These are phyloP conservation scores for Poterioochromonas sp. DNA, from an alignment of 352 stramenopile species.

Conservation along the genomic window DNA sequence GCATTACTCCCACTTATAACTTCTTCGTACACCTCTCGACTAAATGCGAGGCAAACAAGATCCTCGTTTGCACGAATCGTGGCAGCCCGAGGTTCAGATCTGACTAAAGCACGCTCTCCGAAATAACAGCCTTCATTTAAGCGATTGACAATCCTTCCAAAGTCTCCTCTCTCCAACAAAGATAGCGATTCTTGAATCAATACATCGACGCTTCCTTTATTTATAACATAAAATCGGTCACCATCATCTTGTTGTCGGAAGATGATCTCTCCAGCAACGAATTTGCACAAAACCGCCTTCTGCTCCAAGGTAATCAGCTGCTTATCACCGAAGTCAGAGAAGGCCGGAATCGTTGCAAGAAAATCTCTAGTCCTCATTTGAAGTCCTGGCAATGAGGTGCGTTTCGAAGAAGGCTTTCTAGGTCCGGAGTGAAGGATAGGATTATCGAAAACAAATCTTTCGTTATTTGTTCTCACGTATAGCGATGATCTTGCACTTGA, in stretches of 20 bases:
- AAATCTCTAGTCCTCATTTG: conserved; percentile 17
- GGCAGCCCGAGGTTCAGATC: not conserved
- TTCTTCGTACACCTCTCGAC: not conserved
- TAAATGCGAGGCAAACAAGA: conserved; percentile 74
- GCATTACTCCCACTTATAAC: conserved; percentile 19
- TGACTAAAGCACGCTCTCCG: conserved; percentile 28
- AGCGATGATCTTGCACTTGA: not conserved
- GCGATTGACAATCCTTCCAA: not conserved
- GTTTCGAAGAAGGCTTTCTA: not conserved
- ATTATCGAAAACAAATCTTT: conserved; percentile 17
- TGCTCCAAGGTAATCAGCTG: not conserved
- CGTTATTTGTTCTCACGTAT: conserved; percentile 15
- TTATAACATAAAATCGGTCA: conserved; percentile 25
- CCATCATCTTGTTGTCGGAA: conserved; percentile 2
- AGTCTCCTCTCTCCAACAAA: not conserved
- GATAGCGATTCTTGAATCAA: not conserved
- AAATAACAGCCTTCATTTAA: conserved; percentile 23
- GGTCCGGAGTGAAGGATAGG: not conserved
- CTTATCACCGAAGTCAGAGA: conserved; percentile 16
- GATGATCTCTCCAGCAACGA: not conserved
- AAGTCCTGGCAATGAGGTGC: not conserved
- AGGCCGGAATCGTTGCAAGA: conserved; percentile 11
- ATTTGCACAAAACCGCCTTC: not conserved
- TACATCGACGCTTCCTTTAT: not conserved
- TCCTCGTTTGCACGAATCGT: conserved; percentile 56